Percentiles rank a stretch among this genome's conserved stretches.
Evolutionary conservation across 345 rosid species (phyloP).

Genomic region (Capsella bursapastoris): DNA sequence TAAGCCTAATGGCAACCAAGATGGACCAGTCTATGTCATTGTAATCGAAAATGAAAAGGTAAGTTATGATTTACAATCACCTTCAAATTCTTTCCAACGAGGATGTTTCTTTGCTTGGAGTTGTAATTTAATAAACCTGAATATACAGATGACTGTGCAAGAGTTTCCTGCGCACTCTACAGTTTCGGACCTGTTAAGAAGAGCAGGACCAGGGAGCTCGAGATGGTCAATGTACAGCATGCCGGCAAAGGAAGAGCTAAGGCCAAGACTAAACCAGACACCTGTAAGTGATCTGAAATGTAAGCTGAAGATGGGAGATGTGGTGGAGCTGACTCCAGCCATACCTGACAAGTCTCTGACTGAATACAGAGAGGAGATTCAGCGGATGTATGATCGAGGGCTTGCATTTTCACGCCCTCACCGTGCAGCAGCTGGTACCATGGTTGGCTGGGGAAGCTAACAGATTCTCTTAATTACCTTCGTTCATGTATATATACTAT

Average conservation of each 20-base stretch:
- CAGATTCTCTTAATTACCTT: background rate
- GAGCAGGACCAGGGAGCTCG: slow-evolving; percentile 69
- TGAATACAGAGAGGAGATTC: slow-evolving; percentile 89
- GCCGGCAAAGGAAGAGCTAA: slow-evolving; percentile 79
- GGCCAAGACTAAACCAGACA: slow-evolving; percentile 80
- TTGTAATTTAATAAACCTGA: background rate
- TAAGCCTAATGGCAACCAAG: slow-evolving; percentile 58
- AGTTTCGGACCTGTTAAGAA: slow-evolving; percentile 70
- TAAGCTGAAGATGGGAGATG: slow-evolving; percentile 93
- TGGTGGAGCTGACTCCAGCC: slow-evolving; percentile 88
- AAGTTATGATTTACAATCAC: slow-evolving; percentile 8
- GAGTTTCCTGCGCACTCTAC: slow-evolving; percentile 78
- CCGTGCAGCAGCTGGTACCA: slow-evolving; percentile 36
- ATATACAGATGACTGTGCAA: slow-evolving; percentile 89
- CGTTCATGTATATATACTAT: slow-evolving; percentile 29
- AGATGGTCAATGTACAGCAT: slow-evolving; percentile 72
- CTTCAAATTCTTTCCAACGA: background rate
- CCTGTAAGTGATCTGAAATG: slow-evolving; percentile 70
- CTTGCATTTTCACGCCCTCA: slow-evolving; percentile 44
- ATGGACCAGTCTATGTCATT: slow-evolving; percentile 79
- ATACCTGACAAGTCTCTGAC: slow-evolving; percentile 80
- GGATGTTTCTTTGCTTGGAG: background rate
- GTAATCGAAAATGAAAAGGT: slow-evolving; percentile 93
- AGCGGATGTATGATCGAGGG: slow-evolving; percentile 85
- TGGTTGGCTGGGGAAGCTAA: slow-evolving; percentile 49